Evolutionary conservation across 192 early-diverging fungal species (phyloP), one percentile per base, ranked within the genome.

Genomic region (Mortierella hygrophila): DNA sequence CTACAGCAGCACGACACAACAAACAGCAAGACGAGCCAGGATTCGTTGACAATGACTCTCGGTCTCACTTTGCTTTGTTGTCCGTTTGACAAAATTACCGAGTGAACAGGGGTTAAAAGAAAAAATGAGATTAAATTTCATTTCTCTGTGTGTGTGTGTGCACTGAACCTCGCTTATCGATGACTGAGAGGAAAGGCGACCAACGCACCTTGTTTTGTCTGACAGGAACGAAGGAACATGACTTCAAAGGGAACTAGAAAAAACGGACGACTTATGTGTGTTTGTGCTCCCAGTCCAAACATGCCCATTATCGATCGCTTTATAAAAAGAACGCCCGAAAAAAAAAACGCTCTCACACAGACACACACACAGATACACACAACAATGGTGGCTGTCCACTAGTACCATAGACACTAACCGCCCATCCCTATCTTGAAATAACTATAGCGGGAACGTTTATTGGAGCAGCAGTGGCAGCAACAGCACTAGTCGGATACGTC

Each of bases 401-500:
- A n/a, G 9, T 23, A 60, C 21, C 6, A 29, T 10, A 65, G 10
- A 11, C n/a, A 32, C 60, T 65, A 65, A 65, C 11, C 55, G 55
- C n/a, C 55, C 55, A 26, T 0, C 29, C 11, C 11, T 65, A 29
- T 65, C 10, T 65, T 32, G 1, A 26, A 26, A 26, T 13, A 65
- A 65, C 10, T 32, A 6, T 72, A 85, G 84, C 79, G 41, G 84
- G 84, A 63, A 86, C 84, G 69, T 74, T 77, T 49, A 74, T 81
- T 21, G 84, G 79, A 47, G 84, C 69, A 32, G 32, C 77, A 35
- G 84, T 86, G 2, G 78, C 75, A 46, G 65, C 26, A 57, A 81
- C 79, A 11, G 37, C 78, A 18, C 1, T 81, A 13, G 52, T 86
- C 11, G 84, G 84, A 70, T 77, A 41, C 23, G 37, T 86, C 16